These are phyloP conservation scores for Corchorus capsularis DNA, from an alignment of 345 rosid species.

Conservation along the genomic window DNA sequence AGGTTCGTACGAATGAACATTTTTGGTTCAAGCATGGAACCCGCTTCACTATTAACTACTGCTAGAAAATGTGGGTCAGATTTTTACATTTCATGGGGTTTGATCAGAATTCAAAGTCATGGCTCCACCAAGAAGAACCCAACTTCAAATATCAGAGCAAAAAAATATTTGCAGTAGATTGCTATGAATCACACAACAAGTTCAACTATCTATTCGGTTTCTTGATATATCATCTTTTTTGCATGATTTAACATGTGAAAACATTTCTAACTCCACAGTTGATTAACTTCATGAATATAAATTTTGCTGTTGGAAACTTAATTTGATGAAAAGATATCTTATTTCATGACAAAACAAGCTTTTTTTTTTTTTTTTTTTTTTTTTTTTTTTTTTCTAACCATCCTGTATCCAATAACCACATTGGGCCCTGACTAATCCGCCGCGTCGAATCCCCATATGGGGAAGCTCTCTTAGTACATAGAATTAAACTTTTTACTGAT, in stretches of 20 bases:
- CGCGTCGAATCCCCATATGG: no score
- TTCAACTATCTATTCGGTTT: neutral
- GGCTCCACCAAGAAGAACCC: constrained; percentile 2
- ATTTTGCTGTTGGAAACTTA: neutral
- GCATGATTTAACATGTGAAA: constrained; percentile 6
- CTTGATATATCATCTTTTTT: neutral
- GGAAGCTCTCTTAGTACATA: no score
- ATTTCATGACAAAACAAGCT: neutral
- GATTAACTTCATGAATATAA: neutral
- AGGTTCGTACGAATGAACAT: neutral
- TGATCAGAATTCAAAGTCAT: neutral
- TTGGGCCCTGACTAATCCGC: no score
- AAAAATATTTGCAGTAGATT: neutral
- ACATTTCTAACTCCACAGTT: neutral
- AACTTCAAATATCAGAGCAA: neutral
- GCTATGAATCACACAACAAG: neutral
- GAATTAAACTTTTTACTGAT: no score
- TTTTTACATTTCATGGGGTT: neutral
- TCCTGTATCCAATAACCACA: no score
- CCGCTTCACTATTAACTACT: constrained; percentile 1
- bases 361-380: neutral
- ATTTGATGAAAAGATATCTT: neutral
- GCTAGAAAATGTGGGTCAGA: neutral
- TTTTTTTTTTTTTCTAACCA: neutral
- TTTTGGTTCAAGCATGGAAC: constrained; percentile 15